phyloP scores from a whole-genome alignment of 2,329 filamentous ascomycete genomes.

The Lithohypha guttulata region DNA sequence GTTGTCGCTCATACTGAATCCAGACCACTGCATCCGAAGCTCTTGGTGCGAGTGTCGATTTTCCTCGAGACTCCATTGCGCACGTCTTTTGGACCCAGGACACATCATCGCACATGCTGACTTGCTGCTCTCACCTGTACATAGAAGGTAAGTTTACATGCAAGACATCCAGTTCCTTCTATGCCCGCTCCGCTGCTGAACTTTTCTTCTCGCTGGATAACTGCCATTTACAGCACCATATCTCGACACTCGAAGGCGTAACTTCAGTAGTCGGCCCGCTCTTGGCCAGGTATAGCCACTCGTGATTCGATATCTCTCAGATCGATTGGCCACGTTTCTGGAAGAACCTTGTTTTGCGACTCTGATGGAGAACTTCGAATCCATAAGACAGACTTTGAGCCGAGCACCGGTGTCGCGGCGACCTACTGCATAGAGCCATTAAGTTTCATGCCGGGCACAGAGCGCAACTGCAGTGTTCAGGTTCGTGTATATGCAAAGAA shows the following conservation, averaged over 20 bases:
- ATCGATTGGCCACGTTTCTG: conserved; percentile 9
- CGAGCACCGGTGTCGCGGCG: neutral
- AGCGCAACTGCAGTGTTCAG: neutral
- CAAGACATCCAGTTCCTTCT: neutral
- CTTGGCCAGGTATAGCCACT: neutral
- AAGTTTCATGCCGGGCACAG: neutral
- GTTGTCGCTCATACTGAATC: too few relatives aligned
- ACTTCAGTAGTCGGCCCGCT: conserved; percentile 7
- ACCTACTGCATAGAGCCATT: conserved; percentile 2
- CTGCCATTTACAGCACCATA: neutral
- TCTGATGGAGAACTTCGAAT: neutral
- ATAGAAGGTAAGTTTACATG: conserved; percentile 1
- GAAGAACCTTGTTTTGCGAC: conserved; percentile 1
- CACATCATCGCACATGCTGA: too few relatives aligned
- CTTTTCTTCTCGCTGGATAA: conserved; percentile 8
- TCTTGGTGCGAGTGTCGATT: too few relatives aligned
- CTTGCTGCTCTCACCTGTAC: conserved; percentile 4
- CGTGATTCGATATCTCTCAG: neutral
- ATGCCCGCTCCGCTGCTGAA: too few relatives aligned
- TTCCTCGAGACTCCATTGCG: too few relatives aligned
- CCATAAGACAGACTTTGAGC: conserved; percentile 6
- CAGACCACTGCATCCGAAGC: too few relatives aligned
- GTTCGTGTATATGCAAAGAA: too few relatives aligned
- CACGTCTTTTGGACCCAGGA: too few relatives aligned
- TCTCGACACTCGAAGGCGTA: neutral